Conservation (phyloP, 2,329 filamentous ascomycete species). For the Pseudogymnoascus sp. region DNA sequence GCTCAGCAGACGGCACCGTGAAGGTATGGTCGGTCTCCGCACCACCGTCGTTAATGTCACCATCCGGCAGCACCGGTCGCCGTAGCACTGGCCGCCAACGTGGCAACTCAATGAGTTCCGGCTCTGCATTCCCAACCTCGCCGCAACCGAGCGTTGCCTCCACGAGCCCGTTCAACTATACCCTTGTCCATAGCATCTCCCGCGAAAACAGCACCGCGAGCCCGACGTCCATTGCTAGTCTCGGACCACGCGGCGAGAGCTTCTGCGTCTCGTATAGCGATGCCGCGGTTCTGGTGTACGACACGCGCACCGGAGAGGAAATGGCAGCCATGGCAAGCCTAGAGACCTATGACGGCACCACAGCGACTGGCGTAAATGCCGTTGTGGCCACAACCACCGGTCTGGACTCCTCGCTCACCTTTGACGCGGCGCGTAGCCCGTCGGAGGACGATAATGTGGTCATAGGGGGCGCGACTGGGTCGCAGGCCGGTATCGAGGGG, state of each 20-base stretch:
- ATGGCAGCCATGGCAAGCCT: conserved; percentile 86
- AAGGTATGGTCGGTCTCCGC: conserved; percentile 92
- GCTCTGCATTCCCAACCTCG: conserved; percentile 81
- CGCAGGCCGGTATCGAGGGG: conserved; percentile 73
- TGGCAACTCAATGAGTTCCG: conserved; percentile 89
- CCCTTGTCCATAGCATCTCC: conserved; percentile 77
- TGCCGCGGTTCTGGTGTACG: conserved; percentile 82
- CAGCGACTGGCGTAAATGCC: conserved; percentile 76
- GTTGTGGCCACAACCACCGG: conserved; percentile 81
- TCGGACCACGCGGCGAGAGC: conserved; percentile 72
- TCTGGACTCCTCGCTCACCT: conserved; percentile 55
- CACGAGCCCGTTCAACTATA: conserved; percentile 78
- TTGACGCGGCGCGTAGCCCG: conserved; percentile 55
- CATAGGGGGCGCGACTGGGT: conserved; percentile 72
- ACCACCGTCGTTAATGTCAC: conserved; percentile 76
- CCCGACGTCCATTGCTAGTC: conserved; percentile 85
- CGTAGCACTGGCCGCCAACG: conserved; percentile 67
- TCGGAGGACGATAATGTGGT: conserved; percentile 65
- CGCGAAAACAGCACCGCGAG: conserved; percentile 61
- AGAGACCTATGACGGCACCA: conserved; percentile 86
- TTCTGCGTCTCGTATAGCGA: conserved; percentile 93
- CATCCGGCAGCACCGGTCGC: conserved; percentile 53
- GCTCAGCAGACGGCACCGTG: conserved; percentile 81
- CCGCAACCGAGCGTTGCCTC: conserved; percentile 84
- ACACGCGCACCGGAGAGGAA: conserved; percentile 85